A percentile compares a stretch with the other conserved stretches of the same genome.
Evolutionary conservation across 352 stramenopile genomes (phyloP).

Genomic region (Globisporangium paddicum): DNA sequence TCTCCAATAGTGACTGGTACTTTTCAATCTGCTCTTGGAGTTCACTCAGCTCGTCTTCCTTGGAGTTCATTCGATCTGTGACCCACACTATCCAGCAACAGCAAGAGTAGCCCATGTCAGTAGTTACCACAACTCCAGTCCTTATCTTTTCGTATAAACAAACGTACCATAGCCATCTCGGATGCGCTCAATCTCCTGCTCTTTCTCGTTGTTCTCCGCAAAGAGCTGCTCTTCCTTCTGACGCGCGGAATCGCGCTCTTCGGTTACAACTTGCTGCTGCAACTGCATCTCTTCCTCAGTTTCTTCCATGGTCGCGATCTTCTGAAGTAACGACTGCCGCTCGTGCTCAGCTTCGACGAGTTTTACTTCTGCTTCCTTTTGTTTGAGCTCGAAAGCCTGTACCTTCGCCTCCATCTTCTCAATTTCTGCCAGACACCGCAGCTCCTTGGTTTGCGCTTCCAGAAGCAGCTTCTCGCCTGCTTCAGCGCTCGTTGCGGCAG

Average conservation of each 20-base stretch:
- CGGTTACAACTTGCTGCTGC: slow-evolving; percentile 78
- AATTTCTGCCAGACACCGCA: slow-evolving; percentile 59
- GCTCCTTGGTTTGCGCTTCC: slow-evolving; percentile 69
- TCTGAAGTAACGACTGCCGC: slow-evolving; percentile 27
- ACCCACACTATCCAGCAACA: slow-evolving; percentile 62
- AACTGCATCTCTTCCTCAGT: slow-evolving; percentile 74
- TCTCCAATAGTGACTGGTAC: slow-evolving; percentile 73
- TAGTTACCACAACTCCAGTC: neutral
- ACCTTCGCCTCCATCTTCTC: slow-evolving; percentile 68
- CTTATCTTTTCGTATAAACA: neutral
- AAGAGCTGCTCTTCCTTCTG: slow-evolving; percentile 85
- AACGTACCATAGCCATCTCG: slow-evolving; percentile 67
- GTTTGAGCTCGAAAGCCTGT: slow-evolving; percentile 37
- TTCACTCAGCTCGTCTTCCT: slow-evolving; percentile 82
- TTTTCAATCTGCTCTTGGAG: slow-evolving; percentile 83
- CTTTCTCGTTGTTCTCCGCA: slow-evolving; percentile 79
- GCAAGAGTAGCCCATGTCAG: neutral
- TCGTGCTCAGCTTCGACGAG: slow-evolving; percentile 32
- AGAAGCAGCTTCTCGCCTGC: slow-evolving; percentile 51
- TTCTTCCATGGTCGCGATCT: slow-evolving; percentile 58
- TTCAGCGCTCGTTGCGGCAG: slow-evolving; percentile 15
- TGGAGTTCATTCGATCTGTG: slow-evolving; percentile 86
- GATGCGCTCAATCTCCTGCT: slow-evolving; percentile 86
- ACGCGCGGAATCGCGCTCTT: slow-evolving; percentile 74
- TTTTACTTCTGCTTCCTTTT: slow-evolving; percentile 27